These are phyloP conservation scores for Quercus agrifolia DNA, from an alignment of 306 rosid genomes.

Conservation along the genomic window DNA sequence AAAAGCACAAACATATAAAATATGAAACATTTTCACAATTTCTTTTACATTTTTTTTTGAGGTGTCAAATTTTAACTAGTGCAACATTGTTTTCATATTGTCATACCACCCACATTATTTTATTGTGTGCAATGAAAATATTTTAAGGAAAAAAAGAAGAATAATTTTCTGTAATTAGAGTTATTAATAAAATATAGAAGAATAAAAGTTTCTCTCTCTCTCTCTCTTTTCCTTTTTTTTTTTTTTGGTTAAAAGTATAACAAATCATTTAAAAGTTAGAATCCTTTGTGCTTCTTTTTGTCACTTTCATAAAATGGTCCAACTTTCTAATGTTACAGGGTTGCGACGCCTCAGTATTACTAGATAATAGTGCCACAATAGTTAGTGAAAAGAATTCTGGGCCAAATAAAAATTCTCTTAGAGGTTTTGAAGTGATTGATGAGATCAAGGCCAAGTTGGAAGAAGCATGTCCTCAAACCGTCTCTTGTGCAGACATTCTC, in stretches of 20 bases:
- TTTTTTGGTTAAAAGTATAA: not conserved
- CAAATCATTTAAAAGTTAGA: not conserved
- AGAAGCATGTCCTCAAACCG: conserved; percentile 66
- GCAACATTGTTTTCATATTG: no score
- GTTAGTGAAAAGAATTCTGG: conserved; percentile 60
- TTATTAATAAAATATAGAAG: not conserved
- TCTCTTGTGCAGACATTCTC: conserved; percentile 83
- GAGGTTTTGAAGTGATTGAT: conserved; percentile 80
- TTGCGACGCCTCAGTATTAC: conserved; percentile 70
- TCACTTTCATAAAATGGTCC: not conserved
- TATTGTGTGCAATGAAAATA: no score
- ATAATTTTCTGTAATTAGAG: no score
- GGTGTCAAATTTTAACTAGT: no score
- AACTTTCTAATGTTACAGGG: conserved; percentile 39
- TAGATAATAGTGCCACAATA: conserved; percentile 51
- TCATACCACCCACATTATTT: no score
- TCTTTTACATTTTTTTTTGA: no score
- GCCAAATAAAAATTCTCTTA: conserved; percentile 69
- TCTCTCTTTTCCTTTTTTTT: not conserved
- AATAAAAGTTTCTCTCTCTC: not conserved
- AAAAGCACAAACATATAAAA: no score
- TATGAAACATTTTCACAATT: no score
- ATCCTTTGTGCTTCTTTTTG: not conserved
- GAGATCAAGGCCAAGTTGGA: conserved; percentile 72
- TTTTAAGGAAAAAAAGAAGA: no score